Base-by-base conservation (phyloP, 805 yeast genomes). In the Saitoella complicata region DNA sequence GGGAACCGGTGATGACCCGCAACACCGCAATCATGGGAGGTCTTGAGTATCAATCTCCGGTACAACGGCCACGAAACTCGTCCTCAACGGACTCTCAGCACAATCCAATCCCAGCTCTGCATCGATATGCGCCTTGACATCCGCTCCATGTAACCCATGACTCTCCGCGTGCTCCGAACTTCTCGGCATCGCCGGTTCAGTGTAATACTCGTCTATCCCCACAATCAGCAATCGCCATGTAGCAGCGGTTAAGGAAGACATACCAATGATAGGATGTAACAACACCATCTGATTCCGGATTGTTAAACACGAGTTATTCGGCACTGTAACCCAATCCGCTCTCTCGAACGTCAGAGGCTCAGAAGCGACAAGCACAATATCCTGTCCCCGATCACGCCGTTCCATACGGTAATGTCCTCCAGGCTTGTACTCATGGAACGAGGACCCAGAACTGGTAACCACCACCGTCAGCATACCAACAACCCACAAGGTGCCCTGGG, bases 331-430 rank as follows among this genome's bases (percentile, higher is more conserved):
- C 98, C 98, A 91, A 62, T 91, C 98, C 37, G 87, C 45, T 45
- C 98, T 67, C 64, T 91, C 97, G 60, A 91, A 91, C 0, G 98
- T 91, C 46, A 91, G 68, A 0, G 98, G 98, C 58, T 91, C 98
- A 11, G 94, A 80, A 1, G 98, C 95, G 42, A 91, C 91, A 78
- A 91, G 80, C n/a, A 88, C 80, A 11, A 91, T 88, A 60, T 85
- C 88, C 61, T 88, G 96, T 7, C 91, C 81, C 44, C 96, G 71
- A 61, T 87, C 94, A 48, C 83, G 67, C 45, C 98, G 71, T 61
- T 91, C 96, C 95, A 91, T 86, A 55, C 82, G 73, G 65, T 84
- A 91, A 56, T 85, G 81, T 21, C 21, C 21, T 13, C 95, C 94
- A 1, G 94, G 95, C 49, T 76, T 81, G 56, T 80, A 78, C 62